Evolutionary conservation across 139 green algal genomes (phyloP).

Genomic region (Chlamydomonas eustigma): DNA sequence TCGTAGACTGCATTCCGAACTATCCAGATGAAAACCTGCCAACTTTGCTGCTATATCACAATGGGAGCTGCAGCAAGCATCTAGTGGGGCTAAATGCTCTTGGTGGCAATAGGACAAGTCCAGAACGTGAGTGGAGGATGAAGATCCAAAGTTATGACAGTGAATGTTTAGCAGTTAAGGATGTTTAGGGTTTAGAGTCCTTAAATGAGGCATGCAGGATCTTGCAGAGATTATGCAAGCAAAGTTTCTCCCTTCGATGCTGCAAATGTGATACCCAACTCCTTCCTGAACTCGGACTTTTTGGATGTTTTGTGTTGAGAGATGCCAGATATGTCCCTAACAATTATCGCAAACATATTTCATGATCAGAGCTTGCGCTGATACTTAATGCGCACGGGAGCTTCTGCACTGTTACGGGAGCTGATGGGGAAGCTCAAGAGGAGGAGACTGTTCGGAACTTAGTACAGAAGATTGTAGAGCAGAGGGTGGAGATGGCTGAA

Average conservation of each 20-base stretch:
- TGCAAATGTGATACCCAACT: no score
- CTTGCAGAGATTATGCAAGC: neutral
- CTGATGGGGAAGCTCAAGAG: neutral
- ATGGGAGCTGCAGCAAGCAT: conserved; percentile 19
- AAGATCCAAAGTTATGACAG: no score
- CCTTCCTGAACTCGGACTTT: no score
- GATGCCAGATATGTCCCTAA: no score
- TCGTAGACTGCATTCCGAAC: neutral
- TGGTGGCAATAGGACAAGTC: conserved; percentile 59
- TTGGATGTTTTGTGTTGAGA: no score
- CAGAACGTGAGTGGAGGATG: conserved; percentile 59
- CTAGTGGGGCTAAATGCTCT: conserved; percentile 69
- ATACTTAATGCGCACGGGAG: neutral
- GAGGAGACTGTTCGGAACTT: neutral
- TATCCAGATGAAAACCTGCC: conserved; percentile 90
- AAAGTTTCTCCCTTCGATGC: no score
- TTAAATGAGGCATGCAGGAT: neutral
- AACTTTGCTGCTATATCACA: conserved; percentile 86
- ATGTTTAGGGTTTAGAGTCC: neutral
- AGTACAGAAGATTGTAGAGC: neutral
- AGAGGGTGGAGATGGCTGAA: neutral
- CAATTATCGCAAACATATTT: no score
- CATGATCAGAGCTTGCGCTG: no score
- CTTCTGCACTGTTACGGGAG: neutral
- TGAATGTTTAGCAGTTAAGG: neutral